Evolutionary conservation across 371 early-diverging fungal species (phyloP), one percentile per base, ranked within the genome.

Genomic region (Mortierella sp.): DNA sequence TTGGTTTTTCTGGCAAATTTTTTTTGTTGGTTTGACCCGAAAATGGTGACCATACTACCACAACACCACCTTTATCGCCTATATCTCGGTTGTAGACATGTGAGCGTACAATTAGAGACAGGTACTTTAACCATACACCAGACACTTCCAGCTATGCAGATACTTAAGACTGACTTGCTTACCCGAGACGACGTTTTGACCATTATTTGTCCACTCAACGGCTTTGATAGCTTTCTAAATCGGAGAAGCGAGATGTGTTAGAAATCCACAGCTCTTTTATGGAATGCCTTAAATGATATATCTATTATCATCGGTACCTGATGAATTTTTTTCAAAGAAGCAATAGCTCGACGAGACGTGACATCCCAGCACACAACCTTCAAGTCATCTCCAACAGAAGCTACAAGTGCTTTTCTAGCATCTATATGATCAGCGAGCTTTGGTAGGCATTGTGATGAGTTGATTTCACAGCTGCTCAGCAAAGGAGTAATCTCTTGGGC

Each of bases 171-270:
- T 0, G n/a, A 13, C 10, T 2, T n/a, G 0, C 55, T 28, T 72
- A 72, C 80, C 80, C n/a, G 80, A 74, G 13, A 74, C 64, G 26
- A 80, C 61, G 2, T 40, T 37, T 26, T 60, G 57, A 13, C 80
- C 75, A 53, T 74, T 67, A 9, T 56, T 40, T n/a, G 67, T 70
- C 80, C 80, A 80, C n/a, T 74, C 80, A 0, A 80, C 80, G 6
- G 75, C 80, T 43, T 66, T 80, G 29, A 80, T 64, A 1, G 23
- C 53, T 61, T 69, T 74, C 80, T 79, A 70, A 28, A 29, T n/a
- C 54, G n/a, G 23, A 2, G 34, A 17, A 40, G 29, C 37, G 17
- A 19, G 6, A 23, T 29, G 19, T 31, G 28, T 28, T 28, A 61
- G 10, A 19, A n/a, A 10, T 10, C 2, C 40, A 40, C 40, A 15